Percentiles rank a stretch among this genome's conserved stretches.
These are phyloP conservation scores for Silene noctiflora DNA, from an alignment of 179 eudicot species.

Conservation along the genomic window DNA sequence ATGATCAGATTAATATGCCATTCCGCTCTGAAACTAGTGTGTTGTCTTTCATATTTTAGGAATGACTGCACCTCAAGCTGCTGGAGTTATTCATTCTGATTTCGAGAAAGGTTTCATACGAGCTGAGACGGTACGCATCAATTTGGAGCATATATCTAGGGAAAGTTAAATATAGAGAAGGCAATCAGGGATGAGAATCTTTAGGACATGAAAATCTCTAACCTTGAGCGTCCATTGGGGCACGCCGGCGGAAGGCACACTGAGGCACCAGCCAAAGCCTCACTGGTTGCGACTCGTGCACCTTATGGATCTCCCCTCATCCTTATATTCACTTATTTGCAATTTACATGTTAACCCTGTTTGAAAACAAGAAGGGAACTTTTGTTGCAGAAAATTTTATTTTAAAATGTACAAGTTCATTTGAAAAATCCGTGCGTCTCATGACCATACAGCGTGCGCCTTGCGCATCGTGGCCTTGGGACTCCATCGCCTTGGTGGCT, in stretches of 20 bases:
- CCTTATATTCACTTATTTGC: too few relatives aligned
- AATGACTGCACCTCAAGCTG: conserved; percentile 99
- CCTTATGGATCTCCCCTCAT: too few relatives aligned
- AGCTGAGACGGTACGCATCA: conserved; percentile 86
- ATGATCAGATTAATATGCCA: background rate
- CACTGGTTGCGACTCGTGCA: too few relatives aligned
- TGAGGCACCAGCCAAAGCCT: background rate
- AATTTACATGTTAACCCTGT: too few relatives aligned
- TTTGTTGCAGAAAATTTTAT: too few relatives aligned
- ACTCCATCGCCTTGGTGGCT: too few relatives aligned
- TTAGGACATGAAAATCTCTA: background rate
- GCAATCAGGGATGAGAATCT: conserved; percentile 1
- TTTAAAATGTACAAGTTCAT: too few relatives aligned
- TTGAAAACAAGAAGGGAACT: too few relatives aligned
- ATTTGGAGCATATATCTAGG: background rate
- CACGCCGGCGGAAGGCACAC: background rate
- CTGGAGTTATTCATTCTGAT: conserved; percentile 98
- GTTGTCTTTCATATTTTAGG: conserved; percentile 40
- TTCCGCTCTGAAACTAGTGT: background rate
- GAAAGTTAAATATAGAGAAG: background rate
- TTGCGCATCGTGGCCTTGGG: too few relatives aligned
- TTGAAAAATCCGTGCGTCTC: too few relatives aligned
- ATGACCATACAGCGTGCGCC: too few relatives aligned
- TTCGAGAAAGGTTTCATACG: conserved; percentile 97
- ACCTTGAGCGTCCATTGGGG: too few relatives aligned